Evolutionary conservation across 192 early-diverging fungal species (phyloP), one percentile per base, ranked within the genome.

Genomic region (Backusella australiensis): DNA sequence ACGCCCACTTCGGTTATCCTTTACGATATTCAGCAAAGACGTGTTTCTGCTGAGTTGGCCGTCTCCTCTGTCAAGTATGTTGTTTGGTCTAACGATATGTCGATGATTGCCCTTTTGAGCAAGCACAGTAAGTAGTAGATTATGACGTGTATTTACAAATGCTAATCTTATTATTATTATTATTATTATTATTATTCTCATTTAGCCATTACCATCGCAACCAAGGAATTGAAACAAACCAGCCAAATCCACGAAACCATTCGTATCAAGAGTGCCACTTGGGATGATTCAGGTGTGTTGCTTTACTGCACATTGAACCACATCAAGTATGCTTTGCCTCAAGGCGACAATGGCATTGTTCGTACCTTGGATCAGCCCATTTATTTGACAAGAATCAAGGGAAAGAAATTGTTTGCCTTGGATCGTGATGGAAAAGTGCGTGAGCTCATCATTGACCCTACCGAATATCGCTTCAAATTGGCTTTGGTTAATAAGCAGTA

Each of bases 391-490:
- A 89, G 91, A 36, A 90, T 97, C 32, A 93, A 93, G 77, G 94
- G 95, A 34, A 93, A 96, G 77, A 93, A 89, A 52, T 83, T 98
- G 11, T 90, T 93, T 84, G 93, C 92, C 74, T 82, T 99, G 21
- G 95, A 98, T 82, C 93, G 98, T 69, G 95, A 97, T 72, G 95
- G 92, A 71, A 94, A 93, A 78, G 90, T 95, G n/a, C 87, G 91
- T 38, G 88, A 91, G 6, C 90, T 99, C 67, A 88, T 90, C 72
- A 94, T 99, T 69, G 98, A 99, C 74, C 96, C 97, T 3, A 98
- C 96, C n/a, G 98, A 99, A 82, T 99, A 98, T 86, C 91, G 92
- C 4, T 99, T 99, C 92, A 99, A 99, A 85, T 85, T 97, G 63
- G 95, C 98, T 1, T 86, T 99, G 39, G 89, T 95, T 38, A 89